A percentile compares a stretch with the other conserved stretches of the same genome.
phyloP scores from a whole-genome alignment of 2,329 filamentous ascomycete species.

The Trichoderma citrinoviride region DNA sequence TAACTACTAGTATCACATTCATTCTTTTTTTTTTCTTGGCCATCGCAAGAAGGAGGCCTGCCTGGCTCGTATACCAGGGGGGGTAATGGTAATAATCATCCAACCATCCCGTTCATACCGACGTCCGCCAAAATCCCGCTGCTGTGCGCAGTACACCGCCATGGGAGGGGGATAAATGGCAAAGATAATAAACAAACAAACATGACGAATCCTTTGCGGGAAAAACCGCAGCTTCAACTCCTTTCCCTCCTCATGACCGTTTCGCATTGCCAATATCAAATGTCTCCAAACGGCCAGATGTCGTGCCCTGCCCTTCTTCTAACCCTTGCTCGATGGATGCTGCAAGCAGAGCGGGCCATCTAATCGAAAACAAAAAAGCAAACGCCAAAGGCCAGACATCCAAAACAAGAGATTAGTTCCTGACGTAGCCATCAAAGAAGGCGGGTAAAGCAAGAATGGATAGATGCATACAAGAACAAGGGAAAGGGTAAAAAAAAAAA shows the following conservation, averaged over 20 bases:
- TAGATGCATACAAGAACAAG: background rate
- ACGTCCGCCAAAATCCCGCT: conserved; percentile 10
- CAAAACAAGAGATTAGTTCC: conserved; percentile 9
- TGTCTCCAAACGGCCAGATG: background rate
- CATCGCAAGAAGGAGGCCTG: background rate
- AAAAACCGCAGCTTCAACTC: conserved; percentile 10
- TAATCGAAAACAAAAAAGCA: conserved; percentile 8
- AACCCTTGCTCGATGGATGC: background rate
- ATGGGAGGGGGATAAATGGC: background rate
- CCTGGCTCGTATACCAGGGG: background rate
- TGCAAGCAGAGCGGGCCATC: background rate
- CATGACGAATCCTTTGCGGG: background rate
- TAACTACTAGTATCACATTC: conserved; percentile 16
- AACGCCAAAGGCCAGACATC: conserved; percentile 15
- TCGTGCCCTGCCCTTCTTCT: background rate
- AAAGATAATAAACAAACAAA: conserved; percentile 16
- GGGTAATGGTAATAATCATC: conserved; percentile 14
- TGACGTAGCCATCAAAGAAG: background rate
- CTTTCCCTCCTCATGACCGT: conserved; percentile 8
- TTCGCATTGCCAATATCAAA: conserved; percentile 2
- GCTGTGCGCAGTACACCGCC: conserved; percentile 14
- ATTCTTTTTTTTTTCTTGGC: background rate
- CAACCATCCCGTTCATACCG: conserved; percentile 18
- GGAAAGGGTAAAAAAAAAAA: background rate
- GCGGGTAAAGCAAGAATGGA: background rate